Evolutionary conservation across 768 basidiomycete species (phyloP).

Genomic region (Pulveroboletus sp.): DNA sequence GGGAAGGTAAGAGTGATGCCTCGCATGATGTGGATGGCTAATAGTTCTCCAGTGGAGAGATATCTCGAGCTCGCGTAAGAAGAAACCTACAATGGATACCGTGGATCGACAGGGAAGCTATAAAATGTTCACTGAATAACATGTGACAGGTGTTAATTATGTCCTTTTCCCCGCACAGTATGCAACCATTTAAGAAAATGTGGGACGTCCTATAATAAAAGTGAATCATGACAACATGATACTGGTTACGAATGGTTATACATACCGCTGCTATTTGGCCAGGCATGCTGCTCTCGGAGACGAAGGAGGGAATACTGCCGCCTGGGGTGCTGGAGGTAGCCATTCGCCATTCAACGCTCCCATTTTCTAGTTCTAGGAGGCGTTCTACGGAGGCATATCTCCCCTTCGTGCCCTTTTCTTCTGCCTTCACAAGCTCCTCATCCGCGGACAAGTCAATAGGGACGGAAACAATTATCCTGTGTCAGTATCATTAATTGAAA

Average conservation of each 20-base stretch:
- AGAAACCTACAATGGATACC: not conserved
- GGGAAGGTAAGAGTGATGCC: constrained; percentile 69
- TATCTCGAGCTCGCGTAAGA: constrained; percentile 75
- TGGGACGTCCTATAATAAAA: constrained; percentile 55
- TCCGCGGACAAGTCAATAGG: constrained; percentile 63
- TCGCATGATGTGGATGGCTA: constrained; percentile 1
- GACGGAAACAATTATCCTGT: constrained; percentile 49
- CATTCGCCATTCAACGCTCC: constrained; percentile 75
- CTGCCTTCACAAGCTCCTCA: constrained; percentile 53
- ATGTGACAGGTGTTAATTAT: not conserved
- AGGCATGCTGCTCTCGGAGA: constrained; percentile 58
- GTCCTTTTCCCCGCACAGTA: constrained; percentile 22
- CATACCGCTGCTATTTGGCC: constrained; percentile 59
- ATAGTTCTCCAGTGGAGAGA: constrained; percentile 59
- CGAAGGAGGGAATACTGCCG: constrained; percentile 61
- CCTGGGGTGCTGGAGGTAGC: constrained; percentile 72
- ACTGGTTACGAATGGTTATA: not conserved
- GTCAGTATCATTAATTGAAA: no score
- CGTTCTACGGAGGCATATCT: constrained; percentile 70
- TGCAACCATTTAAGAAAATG: constrained; percentile 69
- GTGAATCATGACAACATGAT: constrained; percentile 1
- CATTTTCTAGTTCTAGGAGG: constrained; percentile 56
- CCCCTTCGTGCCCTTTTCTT: constrained; percentile 62
- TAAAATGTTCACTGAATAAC: no score
- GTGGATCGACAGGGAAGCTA: not conserved